These are phyloP conservation scores for Luffa acutangula DNA, from an alignment of 306 rosid genomes.

Conservation along the genomic window DNA sequence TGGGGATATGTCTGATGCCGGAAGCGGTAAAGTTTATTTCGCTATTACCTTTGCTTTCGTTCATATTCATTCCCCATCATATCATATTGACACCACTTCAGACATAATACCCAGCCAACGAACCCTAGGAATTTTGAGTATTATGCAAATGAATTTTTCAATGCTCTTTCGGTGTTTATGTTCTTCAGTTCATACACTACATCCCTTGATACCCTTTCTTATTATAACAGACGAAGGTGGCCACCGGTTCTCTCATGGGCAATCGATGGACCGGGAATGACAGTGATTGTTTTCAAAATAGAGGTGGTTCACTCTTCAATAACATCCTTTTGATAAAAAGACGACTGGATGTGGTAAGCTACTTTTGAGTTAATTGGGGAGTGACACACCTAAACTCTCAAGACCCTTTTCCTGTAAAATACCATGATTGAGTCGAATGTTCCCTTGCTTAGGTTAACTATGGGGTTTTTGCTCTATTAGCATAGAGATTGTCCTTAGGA, in stretches of 20 bases:
- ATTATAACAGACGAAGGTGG: conserved; percentile 46
- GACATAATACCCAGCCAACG: neutral
- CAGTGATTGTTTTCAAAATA: neutral
- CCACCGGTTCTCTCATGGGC: conserved; percentile 38
- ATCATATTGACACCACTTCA: neutral
- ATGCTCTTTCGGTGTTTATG: neutral
- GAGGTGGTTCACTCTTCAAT: conserved; percentile 6
- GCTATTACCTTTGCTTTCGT: neutral
- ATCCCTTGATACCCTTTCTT: neutral
- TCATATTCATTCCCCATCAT: neutral
- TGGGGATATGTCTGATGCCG: conserved; percentile 69
- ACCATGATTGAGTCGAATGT: conserved; percentile 15
- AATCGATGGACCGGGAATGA: conserved; percentile 39
- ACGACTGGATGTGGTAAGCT: conserved; percentile 8
- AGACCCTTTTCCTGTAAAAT: conserved; percentile 26
- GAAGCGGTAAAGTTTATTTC: conserved; percentile 49
- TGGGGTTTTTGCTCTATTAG: conserved; percentile 18
- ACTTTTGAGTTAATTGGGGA: conserved; percentile 12
- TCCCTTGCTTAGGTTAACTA: conserved; percentile 18
- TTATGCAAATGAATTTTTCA: neutral
- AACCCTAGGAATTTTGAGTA: neutral
- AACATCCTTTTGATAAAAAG: neutral
- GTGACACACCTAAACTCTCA: conserved; percentile 15
- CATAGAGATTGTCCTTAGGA: conserved; percentile 17
- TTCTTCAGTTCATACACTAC: neutral